Conservation (phyloP, 164 flowering plant species). For the Chloranthus sessilifolius region DNA sequence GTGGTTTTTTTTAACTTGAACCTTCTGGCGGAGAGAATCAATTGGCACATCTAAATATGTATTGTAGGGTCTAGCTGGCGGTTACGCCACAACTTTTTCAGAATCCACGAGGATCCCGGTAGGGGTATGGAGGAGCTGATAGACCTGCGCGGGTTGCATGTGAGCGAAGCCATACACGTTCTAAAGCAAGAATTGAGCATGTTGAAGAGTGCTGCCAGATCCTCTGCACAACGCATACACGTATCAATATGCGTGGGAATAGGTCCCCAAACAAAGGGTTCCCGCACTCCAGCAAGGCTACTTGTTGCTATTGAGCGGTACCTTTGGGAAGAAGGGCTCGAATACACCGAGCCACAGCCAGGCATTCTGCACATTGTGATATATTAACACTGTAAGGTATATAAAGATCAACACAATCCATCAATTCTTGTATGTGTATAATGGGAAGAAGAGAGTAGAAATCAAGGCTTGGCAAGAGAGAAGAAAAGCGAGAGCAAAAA, state of each 20-base stretch:
- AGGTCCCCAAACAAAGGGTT: conserved; percentile 92
- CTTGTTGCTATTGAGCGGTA: conserved; percentile 87
- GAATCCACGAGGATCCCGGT: too few relatives aligned
- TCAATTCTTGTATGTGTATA: conserved; percentile 64
- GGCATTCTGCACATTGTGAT: conserved; percentile 93
- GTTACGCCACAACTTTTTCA: too few relatives aligned
- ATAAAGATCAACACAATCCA: conserved; percentile 27
- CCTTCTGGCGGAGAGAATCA: too few relatives aligned
- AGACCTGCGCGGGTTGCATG: conserved; percentile 91
- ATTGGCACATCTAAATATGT: too few relatives aligned
- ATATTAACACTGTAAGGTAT: conserved; percentile 44
- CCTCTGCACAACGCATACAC: conserved; percentile 62
- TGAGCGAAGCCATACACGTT: conserved; percentile 78
- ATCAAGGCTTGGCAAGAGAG: conserved; percentile 9
- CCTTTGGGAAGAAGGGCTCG: conserved; percentile 82
- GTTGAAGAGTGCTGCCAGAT: conserved; percentile 64
- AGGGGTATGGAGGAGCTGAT: conserved; percentile 81
- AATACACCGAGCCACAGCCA: conserved; percentile 82
- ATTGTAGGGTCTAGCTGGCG: too few relatives aligned
- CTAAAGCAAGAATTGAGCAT: conserved; percentile 70
- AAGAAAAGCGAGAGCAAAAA: conserved; percentile 2
- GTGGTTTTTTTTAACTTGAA: too few relatives aligned
- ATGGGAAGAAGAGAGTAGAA: conserved; percentile 19
- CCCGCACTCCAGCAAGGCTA: conserved; percentile 85
- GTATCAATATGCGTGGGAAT: conserved; percentile 90